A percentile compares a stretch with the other conserved stretches of the same genome.
Conservation (phyloP, 2,329 filamentous ascomycete genomes). For the Magnaporthales sp. region DNA sequence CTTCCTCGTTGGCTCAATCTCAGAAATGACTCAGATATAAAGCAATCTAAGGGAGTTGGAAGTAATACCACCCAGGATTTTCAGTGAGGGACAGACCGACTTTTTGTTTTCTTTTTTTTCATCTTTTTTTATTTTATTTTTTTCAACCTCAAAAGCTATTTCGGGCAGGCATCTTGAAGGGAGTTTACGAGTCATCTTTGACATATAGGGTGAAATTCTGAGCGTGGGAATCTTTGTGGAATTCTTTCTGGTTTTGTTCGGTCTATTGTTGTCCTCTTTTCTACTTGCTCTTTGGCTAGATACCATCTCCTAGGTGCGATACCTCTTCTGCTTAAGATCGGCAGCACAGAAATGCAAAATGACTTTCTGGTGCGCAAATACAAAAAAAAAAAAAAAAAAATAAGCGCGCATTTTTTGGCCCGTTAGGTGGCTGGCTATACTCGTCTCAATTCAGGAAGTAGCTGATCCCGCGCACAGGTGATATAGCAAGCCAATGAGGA, state of each 20-base stretch:
- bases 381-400: neutral
- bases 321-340: neutral
- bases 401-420: neutral
- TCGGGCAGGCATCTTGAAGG: neutral
- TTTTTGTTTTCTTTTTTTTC: neutral
- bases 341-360: neutral
- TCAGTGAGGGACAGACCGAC: neutral
- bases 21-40: neutral
- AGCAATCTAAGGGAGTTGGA: neutral
- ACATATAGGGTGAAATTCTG: neutral
- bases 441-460: too few species aligned
- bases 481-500: too few species aligned
- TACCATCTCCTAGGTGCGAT: conserved; percentile 5
- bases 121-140: neutral
- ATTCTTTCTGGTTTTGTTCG: neutral
- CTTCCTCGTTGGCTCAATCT: neutral
- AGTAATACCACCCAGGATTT: neutral
- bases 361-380: neutral
- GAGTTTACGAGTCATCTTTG: neutral
- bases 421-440: too few species aligned
- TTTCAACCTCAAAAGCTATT: neutral
- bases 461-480: too few species aligned
- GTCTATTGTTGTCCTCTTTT: neutral
- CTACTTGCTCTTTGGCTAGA: neutral
- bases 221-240: neutral